phyloP scores from a whole-genome alignment of 768 basidiomycete genomes.

The Neoboletus subvelutipes region DNA sequence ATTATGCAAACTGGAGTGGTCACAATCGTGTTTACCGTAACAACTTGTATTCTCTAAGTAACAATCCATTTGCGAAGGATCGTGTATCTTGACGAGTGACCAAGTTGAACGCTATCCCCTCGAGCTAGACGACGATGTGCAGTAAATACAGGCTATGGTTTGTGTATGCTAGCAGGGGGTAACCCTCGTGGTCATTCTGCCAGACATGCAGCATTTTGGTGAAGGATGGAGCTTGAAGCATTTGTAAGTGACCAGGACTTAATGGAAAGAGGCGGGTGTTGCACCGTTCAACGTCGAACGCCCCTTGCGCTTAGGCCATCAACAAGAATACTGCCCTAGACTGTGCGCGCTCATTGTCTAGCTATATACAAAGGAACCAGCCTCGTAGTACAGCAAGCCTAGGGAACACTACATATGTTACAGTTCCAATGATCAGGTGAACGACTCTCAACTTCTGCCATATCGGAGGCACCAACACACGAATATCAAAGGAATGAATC shows the following conservation, averaged over 20 bases:
- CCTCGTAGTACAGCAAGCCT: background rate
- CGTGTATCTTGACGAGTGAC: background rate
- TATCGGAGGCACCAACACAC: background rate
- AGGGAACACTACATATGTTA: background rate
- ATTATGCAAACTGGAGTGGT: background rate
- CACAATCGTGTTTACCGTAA: too few relatives aligned
- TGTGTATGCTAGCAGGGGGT: background rate
- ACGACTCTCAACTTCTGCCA: background rate
- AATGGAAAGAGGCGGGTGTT: background rate
- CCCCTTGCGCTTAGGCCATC: too few relatives aligned
- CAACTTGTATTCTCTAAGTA: background rate
- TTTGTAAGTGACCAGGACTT: too few relatives aligned
- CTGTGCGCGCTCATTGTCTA: background rate
- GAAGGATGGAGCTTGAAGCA: background rate
- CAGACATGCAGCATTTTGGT: background rate
- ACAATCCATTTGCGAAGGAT: background rate
- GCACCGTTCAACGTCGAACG: background rate
- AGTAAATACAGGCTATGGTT: background rate
- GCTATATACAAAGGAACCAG: background rate
- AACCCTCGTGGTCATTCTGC: background rate
- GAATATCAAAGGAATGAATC: background rate
- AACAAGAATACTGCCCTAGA: too few relatives aligned
- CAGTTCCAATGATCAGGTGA: background rate
- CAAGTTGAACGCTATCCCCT: background rate
- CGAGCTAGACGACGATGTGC: background rate